A percentile compares a stretch with the other conserved stretches of the same genome.
These are phyloP conservation scores for Acacia melanoxylon DNA, from an alignment of 306 rosid genomes.

Conservation along the genomic window DNA sequence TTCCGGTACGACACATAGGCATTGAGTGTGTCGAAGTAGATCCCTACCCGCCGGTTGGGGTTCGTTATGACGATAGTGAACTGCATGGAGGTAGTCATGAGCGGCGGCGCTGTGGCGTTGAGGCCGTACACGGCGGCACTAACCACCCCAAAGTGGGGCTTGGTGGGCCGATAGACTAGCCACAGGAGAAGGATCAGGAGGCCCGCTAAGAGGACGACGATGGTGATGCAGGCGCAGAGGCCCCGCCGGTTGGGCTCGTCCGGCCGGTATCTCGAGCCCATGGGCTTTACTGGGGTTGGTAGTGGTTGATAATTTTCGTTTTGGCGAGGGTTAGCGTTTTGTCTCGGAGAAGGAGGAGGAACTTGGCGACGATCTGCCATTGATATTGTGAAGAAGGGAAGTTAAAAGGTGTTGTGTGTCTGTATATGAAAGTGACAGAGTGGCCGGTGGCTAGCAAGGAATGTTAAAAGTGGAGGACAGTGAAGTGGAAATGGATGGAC, in stretches of 20 bases:
- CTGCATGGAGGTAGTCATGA: slow-evolving; percentile 64
- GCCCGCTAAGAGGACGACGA: slow-evolving; percentile 59
- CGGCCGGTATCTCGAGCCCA: neutral
- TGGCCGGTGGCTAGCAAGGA: neutral
- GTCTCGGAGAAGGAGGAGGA: neutral
- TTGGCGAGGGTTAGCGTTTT: neutral
- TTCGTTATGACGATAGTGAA: slow-evolving; percentile 69
- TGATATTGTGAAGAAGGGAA: neutral
- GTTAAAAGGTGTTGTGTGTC: neutral
- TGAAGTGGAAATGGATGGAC: slow-evolving; percentile 32
- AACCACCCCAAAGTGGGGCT: slow-evolving; percentile 64
- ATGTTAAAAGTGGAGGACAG: slow-evolving; percentile 26
- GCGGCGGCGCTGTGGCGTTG: slow-evolving; percentile 53
- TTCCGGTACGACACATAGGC: slow-evolving; percentile 53
- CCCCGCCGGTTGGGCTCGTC: slow-evolving; percentile 27
- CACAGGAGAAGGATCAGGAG: slow-evolving; percentile 53
- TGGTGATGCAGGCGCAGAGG: slow-evolving; percentile 54
- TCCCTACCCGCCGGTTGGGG: slow-evolving; percentile 74
- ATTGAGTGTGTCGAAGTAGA: slow-evolving; percentile 62
- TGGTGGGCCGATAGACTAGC: slow-evolving; percentile 79
- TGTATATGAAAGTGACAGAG: slow-evolving; percentile 4
- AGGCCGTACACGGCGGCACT: slow-evolving; percentile 64
- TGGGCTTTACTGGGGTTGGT: neutral
- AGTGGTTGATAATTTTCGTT: neutral
- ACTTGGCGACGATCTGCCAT: slow-evolving; percentile 32